Conservation (phyloP, 1,284 basidiomycete genomes). For the Kalmanozyma brasiliensis region DNA sequence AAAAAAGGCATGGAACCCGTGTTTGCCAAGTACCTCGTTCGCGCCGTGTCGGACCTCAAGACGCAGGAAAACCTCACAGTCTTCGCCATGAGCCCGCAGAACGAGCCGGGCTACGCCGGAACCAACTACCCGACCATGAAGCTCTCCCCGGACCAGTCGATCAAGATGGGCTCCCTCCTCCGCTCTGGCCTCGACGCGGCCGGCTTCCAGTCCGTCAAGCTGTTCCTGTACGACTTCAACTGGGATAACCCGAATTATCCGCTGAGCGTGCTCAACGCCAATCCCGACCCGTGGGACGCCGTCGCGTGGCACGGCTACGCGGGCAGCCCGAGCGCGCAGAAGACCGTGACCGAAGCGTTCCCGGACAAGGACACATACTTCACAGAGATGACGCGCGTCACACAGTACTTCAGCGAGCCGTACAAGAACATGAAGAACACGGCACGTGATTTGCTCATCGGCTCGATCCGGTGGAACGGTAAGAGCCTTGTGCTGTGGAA, state of each 20-base stretch:
- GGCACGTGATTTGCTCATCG: slow-evolving; percentile 34
- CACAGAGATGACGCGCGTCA: slow-evolving; percentile 51
- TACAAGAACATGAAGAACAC: slow-evolving; percentile 56
- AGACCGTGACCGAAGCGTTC: slow-evolving; percentile 40
- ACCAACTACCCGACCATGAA: slow-evolving; percentile 46
- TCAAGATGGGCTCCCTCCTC: slow-evolving; percentile 26
- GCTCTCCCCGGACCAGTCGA: slow-evolving; percentile 20
- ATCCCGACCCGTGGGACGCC: slow-evolving; percentile 21
- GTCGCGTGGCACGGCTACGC: slow-evolving; percentile 60
- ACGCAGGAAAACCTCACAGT: slow-evolving; percentile 23
- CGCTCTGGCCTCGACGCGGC: slow-evolving; percentile 31
- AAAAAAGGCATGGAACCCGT: slow-evolving; percentile 38
- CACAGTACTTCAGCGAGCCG: slow-evolving; percentile 51
- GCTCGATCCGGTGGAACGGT: slow-evolving; percentile 42
- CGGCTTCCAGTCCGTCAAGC: slow-evolving; percentile 17
- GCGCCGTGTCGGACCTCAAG: slow-evolving; percentile 37
- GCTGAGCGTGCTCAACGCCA: slow-evolving; percentile 37
- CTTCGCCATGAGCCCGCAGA: slow-evolving; percentile 34
- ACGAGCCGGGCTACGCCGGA: slow-evolving; percentile 44
- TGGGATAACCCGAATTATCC: slow-evolving; percentile 47
- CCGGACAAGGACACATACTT: slow-evolving; percentile 37
- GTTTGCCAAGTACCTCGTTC: slow-evolving; percentile 48
- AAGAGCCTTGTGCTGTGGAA: slow-evolving; percentile 50
- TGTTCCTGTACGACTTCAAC: slow-evolving; percentile 50
- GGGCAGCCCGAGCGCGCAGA: slow-evolving; percentile 33